Evolutionary conservation across 2,329 filamentous ascomycete genomes (phyloP).

Genomic region (Chrysoporthe deuterocubensis): DNA sequence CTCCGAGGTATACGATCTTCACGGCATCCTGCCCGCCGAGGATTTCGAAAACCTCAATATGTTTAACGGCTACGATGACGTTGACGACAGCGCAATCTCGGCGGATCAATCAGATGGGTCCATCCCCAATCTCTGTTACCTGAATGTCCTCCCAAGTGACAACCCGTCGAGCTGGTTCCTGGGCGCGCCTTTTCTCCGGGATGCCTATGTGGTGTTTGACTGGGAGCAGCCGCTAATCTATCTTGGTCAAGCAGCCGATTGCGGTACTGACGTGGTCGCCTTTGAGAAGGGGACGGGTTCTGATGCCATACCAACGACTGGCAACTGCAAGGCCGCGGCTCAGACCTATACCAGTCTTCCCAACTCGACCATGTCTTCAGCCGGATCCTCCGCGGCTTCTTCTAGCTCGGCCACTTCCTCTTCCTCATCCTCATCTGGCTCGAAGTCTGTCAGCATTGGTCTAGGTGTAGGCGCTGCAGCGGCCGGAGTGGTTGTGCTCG

Average conservation of each 20-base stretch:
- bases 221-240: neutral
- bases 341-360: neutral
- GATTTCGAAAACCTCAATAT: neutral
- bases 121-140: neutral
- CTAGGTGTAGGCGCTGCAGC: neutral
- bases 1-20: neutral
- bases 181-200: neutral
- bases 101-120: neutral
- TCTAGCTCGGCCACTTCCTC: neutral
- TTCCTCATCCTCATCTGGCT: neutral
- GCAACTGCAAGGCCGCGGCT: neutral
- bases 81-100: neutral
- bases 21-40: neutral
- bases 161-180: neutral
- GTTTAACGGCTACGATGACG: neutral
- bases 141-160: neutral
- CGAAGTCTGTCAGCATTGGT: neutral
- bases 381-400: neutral
- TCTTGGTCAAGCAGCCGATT: neutral
- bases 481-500: neutral
- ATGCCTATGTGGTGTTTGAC: conserved; percentile 4
- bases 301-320: neutral
- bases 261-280: neutral
- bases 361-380: neutral
- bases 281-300: neutral